Evolutionary conservation across 2,329 filamentous ascomycete species (phyloP), one percentile per base, ranked within the genome.

Genomic region (Trichophyton equinum): DNA sequence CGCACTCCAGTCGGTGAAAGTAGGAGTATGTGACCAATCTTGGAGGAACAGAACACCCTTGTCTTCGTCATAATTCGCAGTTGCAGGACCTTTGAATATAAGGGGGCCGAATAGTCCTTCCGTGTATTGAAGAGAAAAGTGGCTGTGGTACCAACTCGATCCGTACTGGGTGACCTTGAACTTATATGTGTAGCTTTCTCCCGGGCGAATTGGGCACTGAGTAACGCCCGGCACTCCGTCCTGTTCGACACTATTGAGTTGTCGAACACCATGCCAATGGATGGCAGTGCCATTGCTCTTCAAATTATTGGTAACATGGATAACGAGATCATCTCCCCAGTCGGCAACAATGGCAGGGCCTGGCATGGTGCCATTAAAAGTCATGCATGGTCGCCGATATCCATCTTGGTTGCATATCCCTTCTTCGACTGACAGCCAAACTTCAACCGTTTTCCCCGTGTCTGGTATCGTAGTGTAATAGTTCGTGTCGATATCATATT

Each of bases 341-440:
- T 74, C 66, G 2, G 71, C 72, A 36, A 68, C 64, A 27, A 74
- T 67, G 1, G 67, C 64, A 1, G 72, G 72, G 3, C 72, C 72
- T 0, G 70, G 70, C 27, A 71, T 70, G 4, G 67, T 64, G 8
- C 68, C 70, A 58, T 72, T 75, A 60, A 72, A 47, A 5, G 20
- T 57, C n/a, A 61, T 27, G n/a, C 30, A 33, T n/a, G 30, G 33
- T 2, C 56, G 30, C 18, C 15, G 13, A 13, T 58, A 58, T 40
- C 56, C 56, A 58, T 58, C 56, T 8, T 33, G 56, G n/a, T 47
- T 47, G 8, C 27, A 56, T 8, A 20, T 33, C 1, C 27, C 51
- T 15, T 56, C 27, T n/a, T 56, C 4, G 13, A 33, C 36, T 3
- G 36, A 40, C 30, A 40, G 8, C 51, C 27, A 56, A 13, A 56